Evolutionary conservation across 2,329 filamentous ascomycete species (phyloP).

Genomic region (Ophiostoma tasmaniense): DNA sequence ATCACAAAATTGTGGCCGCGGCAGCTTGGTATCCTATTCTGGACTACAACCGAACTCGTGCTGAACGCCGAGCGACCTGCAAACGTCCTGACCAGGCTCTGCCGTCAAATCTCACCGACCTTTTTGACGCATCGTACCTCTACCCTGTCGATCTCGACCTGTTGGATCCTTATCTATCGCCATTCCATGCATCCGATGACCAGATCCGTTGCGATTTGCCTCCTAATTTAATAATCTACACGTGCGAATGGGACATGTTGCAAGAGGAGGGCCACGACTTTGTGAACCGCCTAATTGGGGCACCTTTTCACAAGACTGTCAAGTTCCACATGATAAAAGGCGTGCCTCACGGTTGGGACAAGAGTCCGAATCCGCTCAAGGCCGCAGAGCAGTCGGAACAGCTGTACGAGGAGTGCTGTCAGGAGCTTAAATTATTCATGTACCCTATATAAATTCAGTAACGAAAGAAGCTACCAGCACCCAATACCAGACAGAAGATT

Average conservation of each 20-base stretch:
- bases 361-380: slow-evolving; percentile 52
- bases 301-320: slow-evolving; percentile 45
- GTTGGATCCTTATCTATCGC: slow-evolving; percentile 48
- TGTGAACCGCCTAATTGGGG: slow-evolving; percentile 31
- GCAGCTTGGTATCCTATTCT: slow-evolving; percentile 50
- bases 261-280: slow-evolving; percentile 23
- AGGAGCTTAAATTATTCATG: neutral
- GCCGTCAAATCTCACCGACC: slow-evolving; percentile 47
- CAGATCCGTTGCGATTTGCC: slow-evolving; percentile 40
- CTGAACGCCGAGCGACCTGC: slow-evolving; percentile 46
- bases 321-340: slow-evolving; percentile 49
- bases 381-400: slow-evolving; percentile 42
- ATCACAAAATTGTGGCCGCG: slow-evolving; percentile 43
- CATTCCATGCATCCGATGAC: slow-evolving; percentile 46
- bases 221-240: slow-evolving; percentile 47
- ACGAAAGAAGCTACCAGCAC: neutral
- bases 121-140: slow-evolving; percentile 58
- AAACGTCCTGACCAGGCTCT: slow-evolving; percentile 49
- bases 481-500: neutral
- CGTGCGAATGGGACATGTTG: slow-evolving; percentile 44
- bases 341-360: slow-evolving; percentile 59
- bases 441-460: neutral
- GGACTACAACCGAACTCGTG: slow-evolving; percentile 51
- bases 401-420: slow-evolving; percentile 47
- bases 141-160: slow-evolving; percentile 40